phyloP scores from a whole-genome alignment of 1,139 yeast species.

The Yamadazyma diospyri region DNA sequence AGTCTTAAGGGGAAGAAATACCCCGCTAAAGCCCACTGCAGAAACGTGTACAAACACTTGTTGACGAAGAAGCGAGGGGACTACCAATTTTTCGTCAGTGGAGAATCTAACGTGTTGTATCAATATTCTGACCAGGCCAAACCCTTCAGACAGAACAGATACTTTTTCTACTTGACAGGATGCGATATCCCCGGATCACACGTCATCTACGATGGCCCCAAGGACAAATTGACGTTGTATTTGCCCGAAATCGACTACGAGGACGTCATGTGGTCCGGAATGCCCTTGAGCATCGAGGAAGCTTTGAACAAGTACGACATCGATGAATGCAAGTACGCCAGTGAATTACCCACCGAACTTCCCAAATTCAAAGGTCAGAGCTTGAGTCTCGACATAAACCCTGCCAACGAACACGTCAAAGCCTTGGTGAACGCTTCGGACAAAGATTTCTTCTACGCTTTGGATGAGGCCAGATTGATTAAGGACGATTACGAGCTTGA shows the following conservation, averaged over 20 bases:
- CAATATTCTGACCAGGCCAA: constrained; percentile 79
- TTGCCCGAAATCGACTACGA: constrained; percentile 82
- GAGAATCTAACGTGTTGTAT: constrained; percentile 57
- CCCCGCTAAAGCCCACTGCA: constrained; percentile 74
- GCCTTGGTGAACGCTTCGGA: constrained; percentile 36
- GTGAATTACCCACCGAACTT: constrained; percentile 23
- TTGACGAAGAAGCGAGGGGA: constrained; percentile 17
- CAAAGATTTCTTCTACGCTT: constrained; percentile 58
- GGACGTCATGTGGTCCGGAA: constrained; percentile 95
- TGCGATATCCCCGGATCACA: constrained; percentile 76
- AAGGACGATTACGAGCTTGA: constrained; percentile 81
- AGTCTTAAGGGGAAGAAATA: constrained; percentile 44
- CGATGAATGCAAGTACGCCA: constrained; percentile 69
- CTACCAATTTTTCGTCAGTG: constrained; percentile 49
- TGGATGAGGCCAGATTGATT: constrained; percentile 81
- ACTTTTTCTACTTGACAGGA: constrained; percentile 87
- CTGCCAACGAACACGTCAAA: constrained; percentile 29
- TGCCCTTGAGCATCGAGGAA: constrained; percentile 67
- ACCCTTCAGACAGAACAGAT: constrained; percentile 84
- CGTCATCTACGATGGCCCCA: constrained; percentile 52
- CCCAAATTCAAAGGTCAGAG: neutral
- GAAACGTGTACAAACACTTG: constrained; percentile 47
- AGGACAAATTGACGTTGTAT: constrained; percentile 63
- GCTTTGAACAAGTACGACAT: constrained; percentile 70
- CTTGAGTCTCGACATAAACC: constrained; percentile 29